Evolutionary conservation across 1,284 basidiomycete genomes (phyloP), one percentile per base, ranked within the genome.

Genomic region (Boletus hoseneyae): DNA sequence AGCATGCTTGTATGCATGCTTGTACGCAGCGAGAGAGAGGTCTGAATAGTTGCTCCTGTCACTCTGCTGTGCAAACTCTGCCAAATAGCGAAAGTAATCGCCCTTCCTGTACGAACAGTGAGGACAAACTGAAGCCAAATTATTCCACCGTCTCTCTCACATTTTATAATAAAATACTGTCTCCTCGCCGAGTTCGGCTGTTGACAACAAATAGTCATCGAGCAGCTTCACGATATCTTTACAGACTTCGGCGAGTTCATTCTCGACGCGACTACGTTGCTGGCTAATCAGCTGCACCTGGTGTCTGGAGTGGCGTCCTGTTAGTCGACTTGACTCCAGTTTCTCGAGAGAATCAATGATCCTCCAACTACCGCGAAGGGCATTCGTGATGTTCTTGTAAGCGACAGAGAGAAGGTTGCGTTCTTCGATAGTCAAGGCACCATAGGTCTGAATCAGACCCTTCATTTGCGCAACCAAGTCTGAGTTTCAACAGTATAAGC

Each of bases 101-200:
- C 83, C 84, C 59, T 79, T 79, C 80, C 84, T 85, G 53, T 30
- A 44, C 27, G 36, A 52, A 40, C 29, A 44, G 50, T 55, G 33
- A 59, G 51, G 45, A 53, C 10, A 16, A 37, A 52, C 33, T 46
- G n/a, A 34, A 34, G 52, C 36, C 7, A 10, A 35, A 42, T 19
- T 10, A 15, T 51, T 46, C 10, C 23, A 38, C 25, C 3, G 23
- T 15, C 25, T 43, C 30, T 40, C 75, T 66, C 52, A 83, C 83
- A 86, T 80, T 66, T 86, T 86, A 47, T 72, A 76, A 65, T 85
- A 85, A 63, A 86, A 87, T 13, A 85, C 84, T 13, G 70, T 75
- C 63, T 85, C 81, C 60, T 86, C 84, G 12, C 83, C 82, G 6
- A 71, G 65, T 43, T 67, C 71, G 0, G 83, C 83, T 7, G 75